These are phyloP conservation scores for Penicillium argentinense DNA, from an alignment of 495 filamentous ascomycete genomes.

Conservation along the genomic window DNA sequence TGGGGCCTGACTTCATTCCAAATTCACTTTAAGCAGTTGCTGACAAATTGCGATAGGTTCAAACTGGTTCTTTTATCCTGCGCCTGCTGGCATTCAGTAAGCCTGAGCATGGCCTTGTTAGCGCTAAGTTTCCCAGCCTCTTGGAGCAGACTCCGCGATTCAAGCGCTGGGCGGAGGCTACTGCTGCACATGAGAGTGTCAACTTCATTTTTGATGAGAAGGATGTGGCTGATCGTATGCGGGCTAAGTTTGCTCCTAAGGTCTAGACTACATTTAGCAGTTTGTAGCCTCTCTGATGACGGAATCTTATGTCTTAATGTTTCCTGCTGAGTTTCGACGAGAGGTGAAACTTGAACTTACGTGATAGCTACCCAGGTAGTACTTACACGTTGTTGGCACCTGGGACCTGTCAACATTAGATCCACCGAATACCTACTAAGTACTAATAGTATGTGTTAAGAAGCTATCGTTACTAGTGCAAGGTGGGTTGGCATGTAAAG, in stretches of 20 bases:
- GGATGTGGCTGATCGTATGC: constrained; percentile 19
- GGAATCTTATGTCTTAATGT: neutral
- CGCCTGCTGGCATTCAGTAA: constrained; percentile 53
- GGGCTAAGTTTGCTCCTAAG: constrained; percentile 28
- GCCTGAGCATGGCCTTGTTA: constrained; percentile 49
- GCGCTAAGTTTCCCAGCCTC: constrained; percentile 44
- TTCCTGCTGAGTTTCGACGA: neutral
- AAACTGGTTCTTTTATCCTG: constrained; percentile 67
- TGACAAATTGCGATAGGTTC: constrained; percentile 42
- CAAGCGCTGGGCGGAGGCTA: constrained; percentile 64
- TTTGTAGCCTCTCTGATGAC: neutral
- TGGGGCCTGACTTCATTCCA: too few species aligned
- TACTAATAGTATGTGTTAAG: too few species aligned
- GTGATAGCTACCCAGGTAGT: too few species aligned
- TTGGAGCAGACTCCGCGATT: constrained; percentile 63
- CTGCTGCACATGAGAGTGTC: constrained; percentile 64
- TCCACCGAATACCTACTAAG: too few species aligned
- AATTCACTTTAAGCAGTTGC: neutral
- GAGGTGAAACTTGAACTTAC: too few species aligned
- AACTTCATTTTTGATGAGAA: constrained; percentile 60
- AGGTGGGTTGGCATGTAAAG: too few species aligned
- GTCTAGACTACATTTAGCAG: constrained; percentile 6
- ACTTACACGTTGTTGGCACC: too few species aligned
- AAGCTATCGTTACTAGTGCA: too few species aligned
- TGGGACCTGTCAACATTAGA: too few species aligned